A percentile compares a stretch with the other conserved stretches of the same genome.
Conservation (phyloP, 1,139 yeast species). For the Yamadazyma atlantica region DNA sequence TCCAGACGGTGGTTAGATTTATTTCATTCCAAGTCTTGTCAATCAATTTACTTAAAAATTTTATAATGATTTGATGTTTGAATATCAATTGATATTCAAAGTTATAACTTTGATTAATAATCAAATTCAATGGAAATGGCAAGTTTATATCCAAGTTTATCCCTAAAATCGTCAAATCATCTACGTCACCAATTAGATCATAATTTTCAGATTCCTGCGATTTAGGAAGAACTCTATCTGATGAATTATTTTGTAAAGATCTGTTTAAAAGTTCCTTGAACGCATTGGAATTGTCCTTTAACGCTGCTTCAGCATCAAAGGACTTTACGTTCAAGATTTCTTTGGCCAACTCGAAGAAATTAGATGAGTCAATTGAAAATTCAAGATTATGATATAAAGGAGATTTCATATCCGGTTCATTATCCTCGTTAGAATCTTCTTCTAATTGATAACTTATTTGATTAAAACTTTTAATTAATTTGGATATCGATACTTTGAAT, state of each 20-base stretch:
- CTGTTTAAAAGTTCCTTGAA: slow-evolving; percentile 39
- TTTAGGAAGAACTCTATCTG: slow-evolving; percentile 7
- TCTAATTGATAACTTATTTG: slow-evolving; percentile 12
- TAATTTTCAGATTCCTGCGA: slow-evolving; percentile 8
- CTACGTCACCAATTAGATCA: slow-evolving; percentile 47
- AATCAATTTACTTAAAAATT: slow-evolving; percentile 59
- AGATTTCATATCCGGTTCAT: slow-evolving; percentile 12
- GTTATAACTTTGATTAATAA: slow-evolving; percentile 68
- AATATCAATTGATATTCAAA: slow-evolving; percentile 80
- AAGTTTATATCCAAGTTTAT: slow-evolving; percentile 66
- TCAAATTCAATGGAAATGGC: slow-evolving; percentile 84
- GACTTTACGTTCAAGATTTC: slow-evolving; percentile 65
- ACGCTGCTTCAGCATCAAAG: slow-evolving; percentile 57
- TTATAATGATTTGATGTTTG: slow-evolving; percentile 65
- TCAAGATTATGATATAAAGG: slow-evolving; percentile 23
- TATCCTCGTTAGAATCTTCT: not conserved
- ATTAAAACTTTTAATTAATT: slow-evolving; percentile 20
- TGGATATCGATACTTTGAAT: slow-evolving; percentile 30
- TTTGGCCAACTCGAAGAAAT: slow-evolving; percentile 59
- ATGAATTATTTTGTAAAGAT: slow-evolving; percentile 25
- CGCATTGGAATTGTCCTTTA: slow-evolving; percentile 34
- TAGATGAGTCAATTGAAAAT: slow-evolving; percentile 32
- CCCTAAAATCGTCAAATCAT: slow-evolving; percentile 34
- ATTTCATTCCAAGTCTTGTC: slow-evolving; percentile 76
- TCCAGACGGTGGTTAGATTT: slow-evolving; percentile 69